Evolutionary conservation across 441 rosid genomes (phyloP), one percentile per base, ranked within the genome.

Genomic region (Arabidopsis hybrid): DNA sequence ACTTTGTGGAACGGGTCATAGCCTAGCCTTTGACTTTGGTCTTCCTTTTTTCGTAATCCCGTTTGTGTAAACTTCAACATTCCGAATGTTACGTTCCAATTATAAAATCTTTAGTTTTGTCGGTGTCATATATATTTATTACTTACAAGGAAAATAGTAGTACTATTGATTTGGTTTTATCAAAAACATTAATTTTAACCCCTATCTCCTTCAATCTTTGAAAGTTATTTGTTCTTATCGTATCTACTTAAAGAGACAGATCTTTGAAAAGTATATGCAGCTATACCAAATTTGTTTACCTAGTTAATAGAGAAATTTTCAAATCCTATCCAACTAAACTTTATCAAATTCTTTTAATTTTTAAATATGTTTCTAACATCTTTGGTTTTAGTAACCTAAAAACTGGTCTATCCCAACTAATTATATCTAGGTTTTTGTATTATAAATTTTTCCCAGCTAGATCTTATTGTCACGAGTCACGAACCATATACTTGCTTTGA

Each of bases 161-260:
- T 50, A 58, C 10, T 6, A n/a, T 52, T 63, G 55, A 53, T 63
- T 52, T 72, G 69, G 63, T 42, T 63, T 63, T 17, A 52, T 72
- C 31, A 11, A 47, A 71, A 39, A 31, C 62, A 62, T 63, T 40
- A 9, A 42, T 13, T n/a, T 42, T n/a, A 5, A 14, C 39, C 35
- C 39, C 40, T 43, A 51, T 16, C 69, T 42, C 55, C 69, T 42
- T 26, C 62, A 4, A 53, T 72, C 76, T 53, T 72, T 72, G 71
- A 73, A 65, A 47, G 60, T 57, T 73, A 57, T 66, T 66, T 74
- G 73, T 50, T 67, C 73, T 59, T 66, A 74, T 74, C 72, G 55
- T 5, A 74, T 73, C 35, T 36, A 65, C 71, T 14, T 65, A 14
- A 36, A 18, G 40, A 13, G 21, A 29, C 17, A 7, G 17, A n/a